Evolutionary conservation across 768 basidiomycete species (phyloP).

Genomic region (Auricularia heimuer): DNA sequence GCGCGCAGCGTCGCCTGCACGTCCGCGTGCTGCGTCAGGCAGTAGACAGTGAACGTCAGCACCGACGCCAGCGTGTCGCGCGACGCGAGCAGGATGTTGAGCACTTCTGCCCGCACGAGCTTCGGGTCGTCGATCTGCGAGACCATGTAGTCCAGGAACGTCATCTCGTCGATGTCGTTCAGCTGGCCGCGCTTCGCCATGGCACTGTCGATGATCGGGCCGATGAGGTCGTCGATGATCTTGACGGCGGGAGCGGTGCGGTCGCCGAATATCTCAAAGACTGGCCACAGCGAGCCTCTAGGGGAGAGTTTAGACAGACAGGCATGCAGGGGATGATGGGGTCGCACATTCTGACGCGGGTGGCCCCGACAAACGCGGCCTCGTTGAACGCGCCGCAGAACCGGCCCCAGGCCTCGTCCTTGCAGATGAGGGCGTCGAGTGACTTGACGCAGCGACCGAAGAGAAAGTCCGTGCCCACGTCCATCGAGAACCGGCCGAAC

Average conservation of each 20-base stretch:
- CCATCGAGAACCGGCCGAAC: conserved; percentile 16
- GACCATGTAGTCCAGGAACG: conserved; percentile 15
- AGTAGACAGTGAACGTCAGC: conserved; percentile 22
- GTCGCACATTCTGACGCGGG: conserved; percentile 11
- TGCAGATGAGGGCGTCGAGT: conserved; percentile 3
- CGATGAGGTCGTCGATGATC: conserved; percentile 12
- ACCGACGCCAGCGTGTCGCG: conserved; percentile 27
- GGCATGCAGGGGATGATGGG: background rate
- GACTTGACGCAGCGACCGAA: conserved; percentile 13
- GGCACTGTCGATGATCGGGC: conserved; percentile 13
- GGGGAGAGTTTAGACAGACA: background rate
- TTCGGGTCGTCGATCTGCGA: conserved; percentile 5
- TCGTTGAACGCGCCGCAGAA: conserved; percentile 11
- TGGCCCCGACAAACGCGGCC: conserved; percentile 5
- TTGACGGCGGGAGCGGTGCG: conserved; percentile 9
- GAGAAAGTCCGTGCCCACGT: conserved; percentile 18
- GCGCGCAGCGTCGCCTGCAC: conserved; percentile 10
- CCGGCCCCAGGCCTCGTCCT: background rate
- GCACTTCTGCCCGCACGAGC: conserved; percentile 26
- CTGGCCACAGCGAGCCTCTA: conserved; percentile 15
- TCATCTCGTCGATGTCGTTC: conserved; percentile 6
- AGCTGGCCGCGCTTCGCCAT: background rate
- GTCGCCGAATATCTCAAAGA: conserved; percentile 16
- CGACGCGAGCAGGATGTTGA: conserved; percentile 30
- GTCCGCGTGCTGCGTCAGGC: conserved; percentile 18